These are phyloP conservation scores for Botrytis fabae DNA, from an alignment of 2,329 filamentous ascomycete species.

Conservation along the genomic window DNA sequence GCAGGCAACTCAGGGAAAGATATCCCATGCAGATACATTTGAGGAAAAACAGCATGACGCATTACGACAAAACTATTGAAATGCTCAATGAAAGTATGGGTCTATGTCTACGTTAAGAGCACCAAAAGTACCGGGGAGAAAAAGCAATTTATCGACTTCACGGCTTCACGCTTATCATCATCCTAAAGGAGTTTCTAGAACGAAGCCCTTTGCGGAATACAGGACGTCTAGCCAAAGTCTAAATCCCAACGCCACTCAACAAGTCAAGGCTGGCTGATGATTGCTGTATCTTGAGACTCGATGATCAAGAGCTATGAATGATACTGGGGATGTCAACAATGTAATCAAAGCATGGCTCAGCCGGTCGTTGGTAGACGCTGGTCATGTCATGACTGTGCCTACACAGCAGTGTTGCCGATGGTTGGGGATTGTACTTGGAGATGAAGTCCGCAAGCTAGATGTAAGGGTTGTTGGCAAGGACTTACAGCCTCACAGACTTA, in stretches of 20 bases:
- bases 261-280: background rate
- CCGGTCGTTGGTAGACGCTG: background rate
- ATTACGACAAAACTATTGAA: slow-evolving; percentile 68
- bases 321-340: background rate
- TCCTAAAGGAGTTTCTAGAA: background rate
- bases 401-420: background rate
- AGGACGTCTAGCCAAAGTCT: background rate
- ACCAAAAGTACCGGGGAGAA: background rate
- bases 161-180: background rate
- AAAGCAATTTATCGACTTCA: background rate
- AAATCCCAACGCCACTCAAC: background rate
- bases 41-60: slow-evolving; percentile 44
- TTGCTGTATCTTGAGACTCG: background rate
- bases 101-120: slow-evolving; percentile 58
- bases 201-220: background rate
- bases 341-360: background rate
- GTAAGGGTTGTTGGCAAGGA: background rate
- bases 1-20: slow-evolving; percentile 6
- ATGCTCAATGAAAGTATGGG: slow-evolving; percentile 76
- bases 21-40: slow-evolving; percentile 26
- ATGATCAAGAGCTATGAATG: background rate
- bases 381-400: background rate
- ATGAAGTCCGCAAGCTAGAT: slow-evolving; percentile 1
- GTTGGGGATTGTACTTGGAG: slow-evolving; percentile 2
- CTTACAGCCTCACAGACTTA: slow-evolving; percentile 9